Evolutionary conservation across 441 rosid genomes (phyloP), one percentile per base, ranked within the genome.

Genomic region (Capsella rubella): DNA sequence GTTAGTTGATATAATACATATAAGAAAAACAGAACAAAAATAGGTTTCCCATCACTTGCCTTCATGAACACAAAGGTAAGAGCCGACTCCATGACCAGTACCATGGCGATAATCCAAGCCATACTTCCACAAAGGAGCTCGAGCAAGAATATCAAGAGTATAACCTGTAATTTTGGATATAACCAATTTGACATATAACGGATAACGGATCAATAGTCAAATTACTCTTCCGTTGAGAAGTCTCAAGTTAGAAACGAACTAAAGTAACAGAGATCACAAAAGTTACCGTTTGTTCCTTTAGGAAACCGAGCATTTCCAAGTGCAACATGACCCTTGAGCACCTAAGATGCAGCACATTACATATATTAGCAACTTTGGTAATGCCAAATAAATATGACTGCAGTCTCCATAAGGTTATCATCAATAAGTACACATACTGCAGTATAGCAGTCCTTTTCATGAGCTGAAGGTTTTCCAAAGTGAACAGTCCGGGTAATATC

Each of bases 1-100:
- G 21, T 31, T 55, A 56, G 32, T 69, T 2, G 39, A 54, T 27
- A 25, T 6, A 69, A 12, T 6, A 69, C 10, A 39, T 14, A 67
- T 64, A 34, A 14, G 21, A 43, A 67, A 46, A 3, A 66, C 71
- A 35, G 14, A 54, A n/a, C 40, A 0, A 45, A 34, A 64, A 72
- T 40, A 37, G 34, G 37, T 55, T 52, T 45, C 57, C 74, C 57
- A 81, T 71, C 35, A 72, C 87, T 72, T 72, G 84, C 99, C 99
- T 89, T 93, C 99, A 84, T 95, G 99, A 78, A 95, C 98, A 40
- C 79, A 86, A 64, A 95, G 85, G 83, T 90, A 95, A 73, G 99
- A 95, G 28, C 99, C 98, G 49, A 95, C 84, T 67, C 99, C 98
- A 83, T 95, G 99, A 70, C 99, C 99, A 63, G 99, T 95, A 45